Conservation (phyloP, 768 basidiomycete genomes). For the Clitopilus hobsonii region DNA sequence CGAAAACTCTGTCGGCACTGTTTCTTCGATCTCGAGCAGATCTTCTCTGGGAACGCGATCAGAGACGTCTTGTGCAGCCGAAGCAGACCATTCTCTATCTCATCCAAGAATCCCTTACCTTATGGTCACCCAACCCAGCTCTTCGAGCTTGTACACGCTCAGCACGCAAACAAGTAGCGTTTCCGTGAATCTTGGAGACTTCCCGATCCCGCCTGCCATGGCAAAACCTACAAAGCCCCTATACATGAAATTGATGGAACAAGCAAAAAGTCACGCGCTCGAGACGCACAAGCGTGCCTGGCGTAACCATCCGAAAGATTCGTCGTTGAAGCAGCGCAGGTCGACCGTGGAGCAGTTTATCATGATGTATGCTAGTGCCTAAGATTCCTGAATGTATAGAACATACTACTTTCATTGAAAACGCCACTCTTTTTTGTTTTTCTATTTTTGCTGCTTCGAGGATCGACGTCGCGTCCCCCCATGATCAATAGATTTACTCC, state of each 20-base stretch:
- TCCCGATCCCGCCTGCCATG: slow-evolving; percentile 38
- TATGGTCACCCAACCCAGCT: slow-evolving; percentile 32
- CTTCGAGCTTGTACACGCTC: slow-evolving; percentile 24
- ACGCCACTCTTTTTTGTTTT: too few relatives aligned
- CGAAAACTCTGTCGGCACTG: slow-evolving; percentile 12
- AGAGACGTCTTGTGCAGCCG: slow-evolving; percentile 10
- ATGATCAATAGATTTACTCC: too few relatives aligned
- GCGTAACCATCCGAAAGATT: slow-evolving; percentile 11
- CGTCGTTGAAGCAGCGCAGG: slow-evolving; percentile 12
- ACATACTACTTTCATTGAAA: too few relatives aligned
- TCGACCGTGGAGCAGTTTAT: slow-evolving; percentile 18
- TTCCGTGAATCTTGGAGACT: slow-evolving; percentile 40
- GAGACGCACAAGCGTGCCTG: slow-evolving; percentile 11
- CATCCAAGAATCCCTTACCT: slow-evolving; percentile 17
- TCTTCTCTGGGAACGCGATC: slow-evolving; percentile 7
- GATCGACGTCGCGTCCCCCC: too few relatives aligned
- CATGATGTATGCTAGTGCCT: slow-evolving; percentile 15
- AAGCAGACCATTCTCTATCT: slow-evolving; percentile 7
- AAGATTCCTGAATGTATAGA: not conserved
- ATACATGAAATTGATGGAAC: slow-evolving; percentile 13
- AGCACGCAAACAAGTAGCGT: slow-evolving; percentile 31
- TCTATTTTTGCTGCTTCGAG: too few relatives aligned
- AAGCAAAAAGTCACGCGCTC: not conserved
- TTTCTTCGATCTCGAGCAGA: slow-evolving; percentile 10
- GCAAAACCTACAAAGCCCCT: slow-evolving; percentile 11